Percentiles rank a stretch among this genome's conserved stretches.
These are phyloP conservation scores for Exophiala oligosperma DNA, from an alignment of 2,329 filamentous ascomycete species.

Conservation along the genomic window DNA sequence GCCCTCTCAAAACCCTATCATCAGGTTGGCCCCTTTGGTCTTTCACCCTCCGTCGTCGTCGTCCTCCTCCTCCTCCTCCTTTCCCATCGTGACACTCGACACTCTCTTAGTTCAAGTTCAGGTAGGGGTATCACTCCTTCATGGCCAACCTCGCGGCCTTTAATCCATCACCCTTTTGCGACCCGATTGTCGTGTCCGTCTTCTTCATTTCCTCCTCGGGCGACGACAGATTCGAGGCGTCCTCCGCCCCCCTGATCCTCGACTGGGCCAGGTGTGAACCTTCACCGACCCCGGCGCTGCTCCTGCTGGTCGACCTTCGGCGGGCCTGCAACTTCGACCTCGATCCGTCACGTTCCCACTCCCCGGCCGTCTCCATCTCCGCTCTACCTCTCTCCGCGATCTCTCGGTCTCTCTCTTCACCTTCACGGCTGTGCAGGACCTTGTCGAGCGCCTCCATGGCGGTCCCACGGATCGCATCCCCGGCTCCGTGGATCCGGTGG, in stretches of 20 bases:
- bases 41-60: too few relatives aligned
- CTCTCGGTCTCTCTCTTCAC: constrained; percentile 37
- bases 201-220: not conserved
- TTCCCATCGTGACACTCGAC: too few relatives aligned
- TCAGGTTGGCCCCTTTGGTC: too few relatives aligned
- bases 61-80: too few relatives aligned
- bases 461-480: constrained; percentile 42
- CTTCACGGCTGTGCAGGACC: constrained; percentile 39
- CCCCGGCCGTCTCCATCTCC: constrained; percentile 7
- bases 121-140: not conserved
- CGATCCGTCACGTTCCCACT: not conserved
- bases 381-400: constrained; percentile 36
- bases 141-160: not conserved
- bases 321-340: not conserved
- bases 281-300: not conserved
- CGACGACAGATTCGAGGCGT: too few relatives aligned
- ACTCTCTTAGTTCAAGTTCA: too few relatives aligned
- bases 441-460: constrained; percentile 40
- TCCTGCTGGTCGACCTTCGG: too few relatives aligned
- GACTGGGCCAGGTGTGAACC: not conserved
- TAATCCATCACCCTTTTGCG: not conserved
- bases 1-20: too few relatives aligned
- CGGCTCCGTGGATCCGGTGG: constrained; percentile 36
- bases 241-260: not conserved
- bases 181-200: not conserved